These are phyloP conservation scores for Leccinum subrobustum DNA, from an alignment of 1,284 basidiomycete genomes.

Conservation along the genomic window DNA sequence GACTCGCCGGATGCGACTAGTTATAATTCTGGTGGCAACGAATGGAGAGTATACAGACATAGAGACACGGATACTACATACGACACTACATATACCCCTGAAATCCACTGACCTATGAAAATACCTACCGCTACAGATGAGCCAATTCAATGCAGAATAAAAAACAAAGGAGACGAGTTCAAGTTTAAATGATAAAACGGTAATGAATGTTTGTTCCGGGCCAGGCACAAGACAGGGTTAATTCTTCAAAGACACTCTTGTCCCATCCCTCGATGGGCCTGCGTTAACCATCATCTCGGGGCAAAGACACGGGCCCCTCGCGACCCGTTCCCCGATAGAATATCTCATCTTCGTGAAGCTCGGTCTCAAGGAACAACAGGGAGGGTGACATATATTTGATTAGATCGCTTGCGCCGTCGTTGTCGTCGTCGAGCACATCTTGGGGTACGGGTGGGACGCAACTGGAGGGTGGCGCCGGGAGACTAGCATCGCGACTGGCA, in stretches of 20 bases:
- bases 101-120: not conserved
- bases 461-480: not conserved
- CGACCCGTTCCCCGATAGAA: not conserved
- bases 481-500: not conserved
- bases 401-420: not conserved
- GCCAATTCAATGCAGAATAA: not conserved
- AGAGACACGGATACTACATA: not conserved
- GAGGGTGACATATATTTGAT: not conserved
- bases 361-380: not conserved
- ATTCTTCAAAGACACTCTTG: not conserved
- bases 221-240: not conserved
- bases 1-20: no score
- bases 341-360: conserved; percentile 3
- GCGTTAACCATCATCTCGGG: conserved; percentile 15
- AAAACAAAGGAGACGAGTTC: not conserved
- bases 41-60: not conserved
- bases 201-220: not conserved
- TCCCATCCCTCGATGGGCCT: conserved; percentile 9
- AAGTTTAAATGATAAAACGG: not conserved
- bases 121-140: not conserved
- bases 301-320: conserved; percentile 12
- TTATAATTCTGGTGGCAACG: no score
- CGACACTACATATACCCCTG: not conserved
- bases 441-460: not conserved
- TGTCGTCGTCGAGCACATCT: not conserved